Percentiles rank a stretch among this genome's conserved stretches.
These are phyloP conservation scores for Rhynchospora breviuscula DNA, from an alignment of 176 grass and related monocot genomes.

Conservation along the genomic window DNA sequence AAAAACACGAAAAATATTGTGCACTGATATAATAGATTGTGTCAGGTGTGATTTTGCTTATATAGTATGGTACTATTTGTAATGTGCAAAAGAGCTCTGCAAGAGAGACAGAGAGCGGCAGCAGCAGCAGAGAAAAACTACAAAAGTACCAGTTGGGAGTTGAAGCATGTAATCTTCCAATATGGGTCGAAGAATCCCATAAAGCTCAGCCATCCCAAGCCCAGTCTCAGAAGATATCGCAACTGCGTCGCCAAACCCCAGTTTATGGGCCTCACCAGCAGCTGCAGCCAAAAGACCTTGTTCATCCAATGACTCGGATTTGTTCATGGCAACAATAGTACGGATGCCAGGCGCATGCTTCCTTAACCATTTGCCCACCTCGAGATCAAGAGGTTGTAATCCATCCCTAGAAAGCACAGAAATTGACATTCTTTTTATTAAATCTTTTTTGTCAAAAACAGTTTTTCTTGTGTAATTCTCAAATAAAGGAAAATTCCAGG, in stretches of 20 bases:
- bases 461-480: neutral
- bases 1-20: neutral
- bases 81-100: neutral
- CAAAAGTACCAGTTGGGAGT: conserved; percentile 50
- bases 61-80: neutral
- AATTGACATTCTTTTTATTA: neutral
- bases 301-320: conserved; percentile 89
- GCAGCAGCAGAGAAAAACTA: neutral
- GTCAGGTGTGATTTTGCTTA: neutral
- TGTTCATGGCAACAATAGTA: conserved; percentile 84
- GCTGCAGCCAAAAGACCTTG: conserved; percentile 59
- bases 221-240: conserved; percentile 98
- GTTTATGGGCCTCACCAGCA: conserved; percentile 76
- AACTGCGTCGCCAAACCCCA: conserved; percentile 97
- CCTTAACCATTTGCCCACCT: conserved; percentile 80
- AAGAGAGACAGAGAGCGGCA: neutral
- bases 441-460: neutral
- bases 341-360: conserved; percentile 68
- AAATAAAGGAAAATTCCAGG: neutral
- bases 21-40: neutral
- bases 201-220: conserved; percentile 92
- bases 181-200: conserved; percentile 65
- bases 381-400: conserved; percentile 78
- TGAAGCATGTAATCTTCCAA: conserved; percentile 81
- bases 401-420: conserved; percentile 57